These are phyloP conservation scores for Fusarium udum DNA, from an alignment of 2,329 filamentous ascomycete species.

Conservation along the genomic window DNA sequence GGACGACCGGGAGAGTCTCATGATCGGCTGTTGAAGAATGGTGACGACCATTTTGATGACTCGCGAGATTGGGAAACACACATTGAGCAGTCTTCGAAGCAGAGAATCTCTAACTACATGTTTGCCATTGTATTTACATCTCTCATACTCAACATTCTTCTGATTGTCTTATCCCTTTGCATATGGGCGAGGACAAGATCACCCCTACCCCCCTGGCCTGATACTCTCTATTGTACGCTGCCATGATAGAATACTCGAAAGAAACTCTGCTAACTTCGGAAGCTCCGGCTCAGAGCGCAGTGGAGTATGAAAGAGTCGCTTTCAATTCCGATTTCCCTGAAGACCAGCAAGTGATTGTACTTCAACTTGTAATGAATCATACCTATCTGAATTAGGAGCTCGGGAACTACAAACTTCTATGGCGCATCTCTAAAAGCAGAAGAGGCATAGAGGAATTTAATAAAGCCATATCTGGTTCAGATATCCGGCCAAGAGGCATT, in stretches of 20 bases:
- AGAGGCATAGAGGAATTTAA: neutral
- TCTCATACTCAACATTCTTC: neutral
- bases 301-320: neutral
- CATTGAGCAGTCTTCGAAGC: no score
- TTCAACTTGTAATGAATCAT: rapidly evolving
- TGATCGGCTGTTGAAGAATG: neutral
- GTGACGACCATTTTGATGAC: neutral
- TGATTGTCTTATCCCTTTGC: neutral
- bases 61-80: neutral
- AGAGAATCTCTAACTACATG: neutral
- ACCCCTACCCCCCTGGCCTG: neutral
- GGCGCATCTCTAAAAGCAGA: neutral
- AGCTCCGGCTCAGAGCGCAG: neutral
- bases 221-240: neutral
- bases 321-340: slow-evolving; percentile 1
- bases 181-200: neutral
- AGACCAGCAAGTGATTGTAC: neutral
- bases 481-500: neutral
- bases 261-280: neutral
- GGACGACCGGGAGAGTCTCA: neutral
- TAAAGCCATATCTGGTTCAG: neutral
- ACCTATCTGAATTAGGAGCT: neutral
- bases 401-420: neutral
- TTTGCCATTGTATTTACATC: neutral
- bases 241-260: rapidly evolving